These are phyloP conservation scores for Danielozyma ontarioensis DNA, from an alignment of 805 yeast genomes.

Conservation along the genomic window DNA sequence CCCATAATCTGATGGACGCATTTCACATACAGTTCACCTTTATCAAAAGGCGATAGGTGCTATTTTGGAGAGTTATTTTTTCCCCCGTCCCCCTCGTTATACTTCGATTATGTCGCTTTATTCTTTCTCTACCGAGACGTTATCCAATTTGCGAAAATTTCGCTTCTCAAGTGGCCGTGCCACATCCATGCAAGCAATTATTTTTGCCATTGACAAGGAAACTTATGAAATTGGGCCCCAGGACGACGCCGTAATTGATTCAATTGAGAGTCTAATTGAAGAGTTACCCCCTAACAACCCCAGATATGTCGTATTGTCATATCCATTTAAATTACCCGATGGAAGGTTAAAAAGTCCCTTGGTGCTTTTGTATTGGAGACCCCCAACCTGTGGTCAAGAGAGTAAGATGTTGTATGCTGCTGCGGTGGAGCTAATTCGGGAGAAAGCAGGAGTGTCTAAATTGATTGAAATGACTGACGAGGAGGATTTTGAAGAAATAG, in stretches of 20 bases:
- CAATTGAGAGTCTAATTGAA: constrained; percentile 62
- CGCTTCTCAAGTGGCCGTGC: constrained; percentile 68
- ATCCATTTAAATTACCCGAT: constrained; percentile 65
- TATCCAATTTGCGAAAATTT: constrained; percentile 59
- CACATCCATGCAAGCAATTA: constrained; percentile 53
- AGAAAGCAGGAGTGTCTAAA: constrained; percentile 72
- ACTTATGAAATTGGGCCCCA: constrained; percentile 49
- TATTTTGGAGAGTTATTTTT: too few species aligned
- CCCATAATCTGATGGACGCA: too few species aligned
- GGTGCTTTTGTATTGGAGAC: constrained; percentile 82
- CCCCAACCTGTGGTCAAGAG: constrained; percentile 79
- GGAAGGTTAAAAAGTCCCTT: constrained; percentile 73
- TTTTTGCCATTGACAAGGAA: constrained; percentile 54
- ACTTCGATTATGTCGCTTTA: too few species aligned
- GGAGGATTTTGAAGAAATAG: constrained; percentile 63
- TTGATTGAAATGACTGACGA: constrained; percentile 60
- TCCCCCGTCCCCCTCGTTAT: too few species aligned
- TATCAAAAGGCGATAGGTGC: too few species aligned
- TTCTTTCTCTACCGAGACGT: constrained; percentile 57
- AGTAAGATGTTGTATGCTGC: constrained; percentile 88
- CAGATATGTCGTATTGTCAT: constrained; percentile 67
- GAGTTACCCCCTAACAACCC: constrained; percentile 81
- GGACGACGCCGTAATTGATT: constrained; percentile 41
- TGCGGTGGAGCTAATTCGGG: constrained; percentile 74
- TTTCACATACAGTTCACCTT: too few species aligned